These are phyloP conservation scores for Noccaea bulbosa DNA, from an alignment of 345 rosid genomes.

Conservation along the genomic window DNA sequence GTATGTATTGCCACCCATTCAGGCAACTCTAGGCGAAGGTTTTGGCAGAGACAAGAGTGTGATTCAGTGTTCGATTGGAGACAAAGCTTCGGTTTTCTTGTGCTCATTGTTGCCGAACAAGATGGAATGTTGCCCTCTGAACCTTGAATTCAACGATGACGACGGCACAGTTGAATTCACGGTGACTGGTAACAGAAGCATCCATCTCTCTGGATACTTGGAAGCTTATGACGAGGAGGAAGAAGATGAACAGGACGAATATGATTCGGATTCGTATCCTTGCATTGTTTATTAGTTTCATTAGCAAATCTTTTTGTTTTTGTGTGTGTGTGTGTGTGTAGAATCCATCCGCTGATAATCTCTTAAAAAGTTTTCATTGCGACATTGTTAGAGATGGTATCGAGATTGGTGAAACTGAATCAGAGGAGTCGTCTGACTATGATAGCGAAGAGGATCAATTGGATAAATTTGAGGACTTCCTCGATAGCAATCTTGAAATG, in stretches of 20 bases:
- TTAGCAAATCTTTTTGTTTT: conserved; percentile 4
- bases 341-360: conserved; percentile 2
- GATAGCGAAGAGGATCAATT: conserved; percentile 66
- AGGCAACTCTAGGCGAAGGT: conserved; percentile 96
- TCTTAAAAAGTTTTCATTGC: conserved; percentile 44
- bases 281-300: conserved; percentile 11
- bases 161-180: conserved; percentile 79
- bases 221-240: conserved; percentile 57
- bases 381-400: conserved; percentile 63
- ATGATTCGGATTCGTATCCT: conserved; percentile 87
- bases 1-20: conserved; percentile 12
- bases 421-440: conserved; percentile 66
- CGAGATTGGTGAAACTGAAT: conserved; percentile 59
- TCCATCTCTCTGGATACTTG: conserved; percentile 87
- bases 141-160: conserved; percentile 71
- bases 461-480: conserved; percentile 46
- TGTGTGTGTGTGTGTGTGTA: no score
- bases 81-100: conserved; percentile 62
- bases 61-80: conserved; percentile 75
- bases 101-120: conserved; percentile 79
- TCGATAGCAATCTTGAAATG: conserved; percentile 49
- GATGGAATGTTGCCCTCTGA: conserved; percentile 70
- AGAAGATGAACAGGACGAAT: conserved; percentile 55
- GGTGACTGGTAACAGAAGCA: conserved; percentile 73
- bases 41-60: conserved; percentile 61